These are phyloP conservation scores for Magnaporthales sp. DNA, from an alignment of 2,329 filamentous ascomycete species.

Conservation along the genomic window DNA sequence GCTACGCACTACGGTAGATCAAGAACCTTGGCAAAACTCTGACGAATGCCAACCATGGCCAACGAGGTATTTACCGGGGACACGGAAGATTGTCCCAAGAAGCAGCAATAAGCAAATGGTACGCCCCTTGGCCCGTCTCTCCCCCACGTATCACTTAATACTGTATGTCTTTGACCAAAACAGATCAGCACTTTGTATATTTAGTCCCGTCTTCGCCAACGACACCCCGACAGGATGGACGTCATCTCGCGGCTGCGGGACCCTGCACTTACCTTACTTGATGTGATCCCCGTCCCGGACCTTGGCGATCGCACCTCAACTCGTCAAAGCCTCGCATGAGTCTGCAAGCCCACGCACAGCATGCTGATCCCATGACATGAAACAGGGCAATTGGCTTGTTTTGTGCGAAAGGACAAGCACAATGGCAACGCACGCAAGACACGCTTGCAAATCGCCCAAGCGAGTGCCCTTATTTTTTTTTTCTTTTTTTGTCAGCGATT, in stretches of 20 bases:
- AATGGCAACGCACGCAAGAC: neutral
- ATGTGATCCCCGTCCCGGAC: neutral
- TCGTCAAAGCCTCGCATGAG: neutral
- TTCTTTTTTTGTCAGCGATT: neutral
- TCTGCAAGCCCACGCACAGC: neutral
- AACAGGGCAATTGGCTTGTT: neutral
- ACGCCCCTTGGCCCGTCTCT: neutral
- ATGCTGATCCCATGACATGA: conserved; percentile 1
- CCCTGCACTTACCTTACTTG: neutral
- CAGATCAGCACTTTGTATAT: neutral
- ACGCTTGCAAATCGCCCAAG: neutral
- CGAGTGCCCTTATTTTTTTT: neutral
- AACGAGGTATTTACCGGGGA: neutral
- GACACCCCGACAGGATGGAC: neutral
- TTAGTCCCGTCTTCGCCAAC: neutral
- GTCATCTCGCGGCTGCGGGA: neutral
- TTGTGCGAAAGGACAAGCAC: neutral
- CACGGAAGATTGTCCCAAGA: neutral
- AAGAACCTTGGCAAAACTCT: neutral
- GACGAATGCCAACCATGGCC: neutral
- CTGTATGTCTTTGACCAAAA: neutral
- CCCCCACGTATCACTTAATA: neutral
- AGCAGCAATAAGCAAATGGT: neutral
- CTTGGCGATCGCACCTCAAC: neutral
- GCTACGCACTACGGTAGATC: neutral